Evolutionary conservation across 768 basidiomycete species (phyloP).

Genomic region (Boletus subcaerulescens): DNA sequence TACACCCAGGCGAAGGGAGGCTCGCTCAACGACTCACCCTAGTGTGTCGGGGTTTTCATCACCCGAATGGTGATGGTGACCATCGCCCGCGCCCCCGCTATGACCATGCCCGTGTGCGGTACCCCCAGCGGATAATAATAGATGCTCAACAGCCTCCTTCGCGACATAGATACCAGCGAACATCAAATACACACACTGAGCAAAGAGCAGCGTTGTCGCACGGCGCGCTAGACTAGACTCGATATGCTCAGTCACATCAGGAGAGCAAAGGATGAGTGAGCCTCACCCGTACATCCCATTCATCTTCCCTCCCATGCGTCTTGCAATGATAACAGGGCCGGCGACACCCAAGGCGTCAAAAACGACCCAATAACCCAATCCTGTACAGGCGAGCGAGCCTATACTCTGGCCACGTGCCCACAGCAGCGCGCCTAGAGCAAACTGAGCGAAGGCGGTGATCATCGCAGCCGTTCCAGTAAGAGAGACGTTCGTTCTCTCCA

Average conservation of each 20-base stretch:
- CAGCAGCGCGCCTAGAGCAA: slow-evolving; percentile 65
- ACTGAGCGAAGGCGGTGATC: slow-evolving; percentile 41
- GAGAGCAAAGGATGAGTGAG: slow-evolving; percentile 25
- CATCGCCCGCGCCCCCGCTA: slow-evolving; percentile 39
- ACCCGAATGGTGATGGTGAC: slow-evolving; percentile 67
- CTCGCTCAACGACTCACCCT: slow-evolving; percentile 35
- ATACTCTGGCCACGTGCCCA: slow-evolving; percentile 91
- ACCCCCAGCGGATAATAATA: slow-evolving; percentile 78
- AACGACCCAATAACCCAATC: slow-evolving; percentile 93
- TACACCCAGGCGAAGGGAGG: neutral
- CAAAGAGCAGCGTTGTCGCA: slow-evolving; percentile 74
- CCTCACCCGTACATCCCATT: slow-evolving; percentile 61
- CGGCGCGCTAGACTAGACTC: slow-evolving; percentile 56
- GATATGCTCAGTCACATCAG: neutral
- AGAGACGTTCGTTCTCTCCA: slow-evolving; percentile 12
- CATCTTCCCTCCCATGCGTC: slow-evolving; percentile 34
- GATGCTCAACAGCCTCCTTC: slow-evolving; percentile 94
- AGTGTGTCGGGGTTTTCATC: slow-evolving; percentile 42
- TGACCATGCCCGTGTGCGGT: slow-evolving; percentile 65
- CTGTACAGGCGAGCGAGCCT: slow-evolving; percentile 84
- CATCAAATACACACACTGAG: slow-evolving; percentile 90
- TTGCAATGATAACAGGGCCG: slow-evolving; percentile 36
- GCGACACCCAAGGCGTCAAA: slow-evolving; percentile 87
- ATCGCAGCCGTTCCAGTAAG: slow-evolving; percentile 23
- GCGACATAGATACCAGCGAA: slow-evolving; percentile 95